phyloP scores from a whole-genome alignment of 768 basidiomycete genomes.

The Boletus reticulatus region DNA sequence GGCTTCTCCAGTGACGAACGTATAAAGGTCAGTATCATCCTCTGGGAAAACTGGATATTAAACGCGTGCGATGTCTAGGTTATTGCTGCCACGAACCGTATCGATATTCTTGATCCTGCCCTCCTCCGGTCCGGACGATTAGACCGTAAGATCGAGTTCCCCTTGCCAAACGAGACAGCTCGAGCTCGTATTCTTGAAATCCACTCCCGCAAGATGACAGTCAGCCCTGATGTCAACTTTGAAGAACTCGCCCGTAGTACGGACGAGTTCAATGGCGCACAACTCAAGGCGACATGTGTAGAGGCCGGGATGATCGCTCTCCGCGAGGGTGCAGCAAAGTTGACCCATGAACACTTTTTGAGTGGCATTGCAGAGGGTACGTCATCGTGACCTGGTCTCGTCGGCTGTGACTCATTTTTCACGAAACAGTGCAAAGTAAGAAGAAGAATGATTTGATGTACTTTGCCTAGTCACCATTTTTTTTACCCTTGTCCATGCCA shows the following conservation, averaged over 20 bases:
- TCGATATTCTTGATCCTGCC: constrained; percentile 97
- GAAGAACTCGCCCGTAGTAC: constrained; percentile 96
- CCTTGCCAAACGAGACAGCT: constrained; percentile 94
- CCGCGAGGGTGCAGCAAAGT: constrained; percentile 84
- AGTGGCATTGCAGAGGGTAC: constrained; percentile 85
- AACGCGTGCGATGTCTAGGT: constrained; percentile 52
- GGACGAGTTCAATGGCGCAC: constrained; percentile 98
- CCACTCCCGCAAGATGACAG: constrained; percentile 95
- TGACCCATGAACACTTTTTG: constrained; percentile 95
- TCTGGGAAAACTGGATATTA: background rate
- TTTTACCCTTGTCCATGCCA: background rate
- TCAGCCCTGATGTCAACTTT: constrained; percentile 86
- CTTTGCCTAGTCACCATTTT: constrained; percentile 61
- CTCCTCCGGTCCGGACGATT: constrained; percentile 97
- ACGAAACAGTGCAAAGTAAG: constrained; percentile 86
- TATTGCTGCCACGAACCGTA: constrained; percentile 97
- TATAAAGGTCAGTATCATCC: constrained; percentile 70
- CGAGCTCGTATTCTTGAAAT: constrained; percentile 95
- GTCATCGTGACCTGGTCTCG: constrained; percentile 19
- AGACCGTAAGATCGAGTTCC: constrained; percentile 98
- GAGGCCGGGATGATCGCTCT: constrained; percentile 99
- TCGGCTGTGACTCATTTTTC: constrained; percentile 25
- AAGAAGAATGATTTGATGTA: constrained; percentile 99
- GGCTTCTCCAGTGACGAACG: constrained; percentile 96
- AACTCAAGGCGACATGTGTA: constrained; percentile 96